Evolutionary conservation across 2,329 filamentous ascomycete species (phyloP).

Genomic region (Pseudocercospora crystallina): DNA sequence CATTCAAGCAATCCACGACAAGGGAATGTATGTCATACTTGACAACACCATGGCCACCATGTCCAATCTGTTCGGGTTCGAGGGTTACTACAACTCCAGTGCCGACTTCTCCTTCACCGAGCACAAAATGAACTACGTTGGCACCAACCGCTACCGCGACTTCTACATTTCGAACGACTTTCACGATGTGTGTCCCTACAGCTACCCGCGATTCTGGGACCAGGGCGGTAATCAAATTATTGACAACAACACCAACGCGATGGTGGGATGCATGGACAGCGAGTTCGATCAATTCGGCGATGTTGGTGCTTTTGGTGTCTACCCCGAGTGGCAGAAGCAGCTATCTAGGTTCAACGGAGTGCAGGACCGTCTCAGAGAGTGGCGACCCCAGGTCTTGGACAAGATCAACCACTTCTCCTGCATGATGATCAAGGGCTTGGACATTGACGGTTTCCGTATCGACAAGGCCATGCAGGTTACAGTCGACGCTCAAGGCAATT

Average conservation of each 20-base stretch:
- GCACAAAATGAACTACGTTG: conserved; percentile 60
- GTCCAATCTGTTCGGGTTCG: conserved; percentile 63
- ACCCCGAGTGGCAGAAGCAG: conserved; percentile 63
- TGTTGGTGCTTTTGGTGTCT: conserved; percentile 63
- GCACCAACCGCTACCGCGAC: conserved; percentile 56
- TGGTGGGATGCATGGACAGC: conserved; percentile 60
- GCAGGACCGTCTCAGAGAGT: conserved; percentile 66
- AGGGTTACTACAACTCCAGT: conserved; percentile 59
- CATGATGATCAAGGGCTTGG: conserved; percentile 61
- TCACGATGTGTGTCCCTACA: conserved; percentile 49
- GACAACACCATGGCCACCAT: conserved; percentile 67
- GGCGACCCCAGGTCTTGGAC: conserved; percentile 58
- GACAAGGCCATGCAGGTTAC: conserved; percentile 67
- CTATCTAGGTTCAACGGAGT: conserved; percentile 66
- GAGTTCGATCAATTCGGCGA: conserved; percentile 67
- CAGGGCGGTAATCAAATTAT: conserved; percentile 56
- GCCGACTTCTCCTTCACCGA: conserved; percentile 57
- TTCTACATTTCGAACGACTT: conserved; percentile 57
- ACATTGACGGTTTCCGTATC: conserved; percentile 66
- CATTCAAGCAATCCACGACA: conserved; percentile 60
- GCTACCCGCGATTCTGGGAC: conserved; percentile 63
- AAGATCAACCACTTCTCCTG: conserved; percentile 63
- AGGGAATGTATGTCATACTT: conserved; percentile 65
- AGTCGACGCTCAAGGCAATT: conserved; percentile 60
- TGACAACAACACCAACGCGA: conserved; percentile 46